These are phyloP conservation scores for Oxalis stricta DNA, from an alignment of 441 rosid genomes.

Conservation along the genomic window DNA sequence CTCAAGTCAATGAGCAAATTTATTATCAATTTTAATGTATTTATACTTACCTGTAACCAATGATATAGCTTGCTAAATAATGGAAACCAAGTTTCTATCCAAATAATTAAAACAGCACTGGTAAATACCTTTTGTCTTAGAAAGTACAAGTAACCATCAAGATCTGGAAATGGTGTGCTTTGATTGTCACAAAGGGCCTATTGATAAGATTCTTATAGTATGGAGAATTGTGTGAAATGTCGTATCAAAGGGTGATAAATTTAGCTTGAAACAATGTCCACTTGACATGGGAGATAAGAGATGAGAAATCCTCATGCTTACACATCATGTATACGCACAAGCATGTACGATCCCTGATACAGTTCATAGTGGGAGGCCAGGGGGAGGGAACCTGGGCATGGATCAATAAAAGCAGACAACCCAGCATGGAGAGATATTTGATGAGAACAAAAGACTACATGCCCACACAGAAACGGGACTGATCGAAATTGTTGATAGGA, in stretches of 20 bases:
- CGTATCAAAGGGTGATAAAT: not conserved
- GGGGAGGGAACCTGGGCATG: not conserved
- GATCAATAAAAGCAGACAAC: not conserved
- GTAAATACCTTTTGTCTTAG: not conserved
- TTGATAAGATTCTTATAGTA: not conserved
- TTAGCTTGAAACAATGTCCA: not conserved
- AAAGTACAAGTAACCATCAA: not conserved
- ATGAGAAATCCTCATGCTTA: not conserved
- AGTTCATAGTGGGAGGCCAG: not conserved
- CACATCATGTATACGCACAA: not conserved
- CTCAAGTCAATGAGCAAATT: not conserved
- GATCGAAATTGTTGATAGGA: not conserved
- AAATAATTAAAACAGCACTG: not conserved
- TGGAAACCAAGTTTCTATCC: not conserved
- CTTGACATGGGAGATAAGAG: not conserved
- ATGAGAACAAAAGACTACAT: not conserved
- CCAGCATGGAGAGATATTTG: not conserved
- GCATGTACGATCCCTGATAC: not conserved
- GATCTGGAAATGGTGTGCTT: not conserved
- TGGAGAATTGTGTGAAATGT: not conserved
- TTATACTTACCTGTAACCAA: not conserved
- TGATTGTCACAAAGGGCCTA: not conserved
- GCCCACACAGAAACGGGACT: too few relatives aligned
- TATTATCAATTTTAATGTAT: not conserved
- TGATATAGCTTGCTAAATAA: not conserved